Percentiles rank a stretch among this genome's conserved stretches.
Evolutionary conservation across 2,329 filamentous ascomycete species (phyloP).

Genomic region (Pseudogymnoascus sp.): DNA sequence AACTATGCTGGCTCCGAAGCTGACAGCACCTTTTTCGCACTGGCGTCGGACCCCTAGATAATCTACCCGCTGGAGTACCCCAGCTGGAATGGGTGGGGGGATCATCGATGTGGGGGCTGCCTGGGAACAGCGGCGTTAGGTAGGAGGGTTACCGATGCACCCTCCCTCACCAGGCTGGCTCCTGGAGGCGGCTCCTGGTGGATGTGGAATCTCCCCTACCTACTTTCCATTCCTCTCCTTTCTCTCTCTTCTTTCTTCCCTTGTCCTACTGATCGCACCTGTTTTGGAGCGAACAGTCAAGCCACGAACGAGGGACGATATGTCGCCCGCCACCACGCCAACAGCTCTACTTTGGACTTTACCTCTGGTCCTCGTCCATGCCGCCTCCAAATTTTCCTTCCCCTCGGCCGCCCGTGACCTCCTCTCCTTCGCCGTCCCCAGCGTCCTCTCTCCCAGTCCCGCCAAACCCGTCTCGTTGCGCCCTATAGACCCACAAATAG

Average conservation of each 20-base stretch:
- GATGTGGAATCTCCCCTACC: neutral
- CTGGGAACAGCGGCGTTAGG: neutral
- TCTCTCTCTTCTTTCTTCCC: neutral
- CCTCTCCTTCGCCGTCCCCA: slow-evolving; percentile 6
- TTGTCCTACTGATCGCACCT: neutral
- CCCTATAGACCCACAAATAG: slow-evolving; percentile 6
- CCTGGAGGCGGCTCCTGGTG: neutral
- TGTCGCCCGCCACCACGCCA: neutral
- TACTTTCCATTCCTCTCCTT: neutral
- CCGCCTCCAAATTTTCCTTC: neutral
- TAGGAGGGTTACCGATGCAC: neutral
- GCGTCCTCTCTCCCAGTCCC: neutral
- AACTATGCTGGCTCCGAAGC: neutral
- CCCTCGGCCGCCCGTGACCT: neutral
- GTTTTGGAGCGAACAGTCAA: slow-evolving; percentile 6
- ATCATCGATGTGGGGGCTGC: neutral
- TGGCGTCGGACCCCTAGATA: neutral
- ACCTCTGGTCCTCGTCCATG: neutral
- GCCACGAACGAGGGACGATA: neutral
- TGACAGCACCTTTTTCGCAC: neutral
- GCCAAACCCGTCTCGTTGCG: neutral
- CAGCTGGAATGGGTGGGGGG: neutral
- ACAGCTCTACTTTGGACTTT: neutral
- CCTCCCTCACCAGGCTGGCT: neutral
- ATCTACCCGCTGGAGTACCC: neutral